Conservation (phyloP, 2,329 filamentous ascomycete genomes). For the Aphanocladium album region DNA sequence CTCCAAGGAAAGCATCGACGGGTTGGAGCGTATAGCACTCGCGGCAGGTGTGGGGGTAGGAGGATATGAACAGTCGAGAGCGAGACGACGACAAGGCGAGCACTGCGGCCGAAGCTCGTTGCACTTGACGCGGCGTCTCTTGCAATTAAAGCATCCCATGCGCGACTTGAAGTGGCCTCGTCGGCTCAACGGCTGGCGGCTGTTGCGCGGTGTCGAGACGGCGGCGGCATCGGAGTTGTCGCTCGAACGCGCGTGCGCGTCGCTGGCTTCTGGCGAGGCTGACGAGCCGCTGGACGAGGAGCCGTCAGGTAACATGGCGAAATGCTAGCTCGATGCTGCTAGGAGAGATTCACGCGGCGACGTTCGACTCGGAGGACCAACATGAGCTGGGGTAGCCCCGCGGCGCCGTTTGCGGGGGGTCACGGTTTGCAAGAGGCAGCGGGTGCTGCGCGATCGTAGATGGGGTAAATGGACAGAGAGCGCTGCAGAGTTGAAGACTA, state of each 20-base stretch:
- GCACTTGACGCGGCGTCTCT: constrained; percentile 28
- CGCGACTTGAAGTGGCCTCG: constrained; percentile 26
- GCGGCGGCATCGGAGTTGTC: constrained; percentile 1
- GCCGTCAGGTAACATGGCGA: neutral
- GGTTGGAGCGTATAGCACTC: constrained; percentile 10
- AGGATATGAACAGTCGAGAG: constrained; percentile 30
- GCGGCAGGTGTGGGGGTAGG: constrained; percentile 6
- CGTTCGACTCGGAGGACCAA: neutral
- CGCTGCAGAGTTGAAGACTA: neutral
- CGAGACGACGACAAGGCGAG: constrained; percentile 28
- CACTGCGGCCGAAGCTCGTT: constrained; percentile 25
- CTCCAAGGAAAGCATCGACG: constrained; percentile 30
- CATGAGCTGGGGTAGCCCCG: neutral
- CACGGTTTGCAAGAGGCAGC: neutral
- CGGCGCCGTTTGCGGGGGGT: constrained; percentile 5
- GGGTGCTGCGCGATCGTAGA: neutral
- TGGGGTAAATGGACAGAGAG: neutral
- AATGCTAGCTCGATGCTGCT: neutral
- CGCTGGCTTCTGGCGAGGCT: neutral
- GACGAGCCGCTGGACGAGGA: constrained; percentile 1
- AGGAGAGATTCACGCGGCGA: neutral
- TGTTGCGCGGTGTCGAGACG: neutral
- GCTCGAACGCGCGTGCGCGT: neutral
- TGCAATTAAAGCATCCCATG: constrained; percentile 30
- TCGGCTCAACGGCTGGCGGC: constrained; percentile 15